phyloP scores from a whole-genome alignment of 768 basidiomycete species.

The Tricholoma furcatifolium region DNA sequence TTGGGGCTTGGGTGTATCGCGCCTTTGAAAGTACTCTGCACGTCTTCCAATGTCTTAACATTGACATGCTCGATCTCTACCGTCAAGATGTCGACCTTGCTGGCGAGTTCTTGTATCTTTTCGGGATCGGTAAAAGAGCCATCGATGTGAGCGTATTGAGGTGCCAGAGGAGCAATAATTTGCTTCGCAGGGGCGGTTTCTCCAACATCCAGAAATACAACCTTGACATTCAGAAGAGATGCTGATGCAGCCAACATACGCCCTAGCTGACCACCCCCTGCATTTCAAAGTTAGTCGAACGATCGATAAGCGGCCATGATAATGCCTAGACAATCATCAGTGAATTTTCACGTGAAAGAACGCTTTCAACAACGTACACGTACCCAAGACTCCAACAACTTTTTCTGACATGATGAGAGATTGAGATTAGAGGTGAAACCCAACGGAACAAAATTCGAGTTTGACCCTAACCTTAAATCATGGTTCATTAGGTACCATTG shows the following conservation, averaged over 20 bases:
- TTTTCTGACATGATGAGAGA: conserved; percentile 38
- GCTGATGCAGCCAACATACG: conserved; percentile 95
- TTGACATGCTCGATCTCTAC: conserved; percentile 98
- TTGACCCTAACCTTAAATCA: neutral
- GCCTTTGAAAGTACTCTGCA: conserved; percentile 35
- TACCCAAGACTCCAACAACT: conserved; percentile 52
- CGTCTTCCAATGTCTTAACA: conserved; percentile 64
- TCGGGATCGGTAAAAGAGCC: conserved; percentile 83
- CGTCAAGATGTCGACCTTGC: conserved; percentile 82
- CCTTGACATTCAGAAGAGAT: conserved; percentile 78
- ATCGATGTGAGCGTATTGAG: conserved; percentile 66
- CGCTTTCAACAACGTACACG: conserved; percentile 30
- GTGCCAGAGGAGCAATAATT: conserved; percentile 55
- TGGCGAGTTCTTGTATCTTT: conserved; percentile 78
- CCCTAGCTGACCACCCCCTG: conserved; percentile 96
- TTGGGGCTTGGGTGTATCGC: conserved; percentile 74
- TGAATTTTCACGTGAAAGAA: neutral
- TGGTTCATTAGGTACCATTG: too few relatives aligned
- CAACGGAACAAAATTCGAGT: neutral
- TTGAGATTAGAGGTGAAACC: neutral
- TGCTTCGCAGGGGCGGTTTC: conserved; percentile 88
- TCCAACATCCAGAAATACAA: conserved; percentile 85
- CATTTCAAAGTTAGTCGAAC: conserved; percentile 14
- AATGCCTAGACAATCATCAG: neutral
- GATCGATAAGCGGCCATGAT: conserved; percentile 3